phyloP scores from a whole-genome alignment of 441 rosid species.

The Metrosideros polymorpha region DNA sequence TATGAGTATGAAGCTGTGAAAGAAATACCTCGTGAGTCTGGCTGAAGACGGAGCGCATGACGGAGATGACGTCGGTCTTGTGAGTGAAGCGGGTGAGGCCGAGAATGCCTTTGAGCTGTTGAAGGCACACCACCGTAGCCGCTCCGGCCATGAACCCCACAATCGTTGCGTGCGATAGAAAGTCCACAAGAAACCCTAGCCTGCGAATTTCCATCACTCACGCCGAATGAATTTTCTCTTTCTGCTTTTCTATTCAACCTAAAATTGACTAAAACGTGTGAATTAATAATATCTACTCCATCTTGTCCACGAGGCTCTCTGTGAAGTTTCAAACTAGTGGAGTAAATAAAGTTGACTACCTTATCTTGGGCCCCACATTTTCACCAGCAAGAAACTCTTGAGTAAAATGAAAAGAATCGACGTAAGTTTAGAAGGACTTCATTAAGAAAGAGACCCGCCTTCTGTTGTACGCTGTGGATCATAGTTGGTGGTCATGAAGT shows the following conservation, averaged over 20 bases:
- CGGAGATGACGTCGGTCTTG: constrained; percentile 68
- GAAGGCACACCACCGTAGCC: constrained; percentile 84
- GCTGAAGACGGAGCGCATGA: constrained; percentile 71
- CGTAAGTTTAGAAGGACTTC: neutral
- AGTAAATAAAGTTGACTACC: neutral
- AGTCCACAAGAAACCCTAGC: constrained; percentile 90
- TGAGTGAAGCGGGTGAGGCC: constrained; percentile 81
- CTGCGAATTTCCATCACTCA: constrained; percentile 25
- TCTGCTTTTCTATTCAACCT: neutral
- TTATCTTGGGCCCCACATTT: neutral
- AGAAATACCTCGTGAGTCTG: constrained; percentile 69
- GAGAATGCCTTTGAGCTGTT: constrained; percentile 82
- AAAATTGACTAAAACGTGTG: neutral
- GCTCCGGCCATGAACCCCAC: constrained; percentile 99
- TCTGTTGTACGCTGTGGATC: neutral
- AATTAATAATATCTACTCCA: neutral
- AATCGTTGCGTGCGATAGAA: constrained; percentile 90
- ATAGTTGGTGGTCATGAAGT: accelerated
- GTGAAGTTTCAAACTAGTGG: neutral
- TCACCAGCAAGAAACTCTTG: neutral
- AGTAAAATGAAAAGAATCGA: neutral
- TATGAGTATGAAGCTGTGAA: neutral
- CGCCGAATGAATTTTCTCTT: neutral
- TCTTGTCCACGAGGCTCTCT: neutral
- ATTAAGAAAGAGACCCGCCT: accelerated